Evolutionary conservation across 75 land plant species (phyloP), one percentile per base, ranked within the genome.

Genomic region (Isoetes taiwanensis): DNA sequence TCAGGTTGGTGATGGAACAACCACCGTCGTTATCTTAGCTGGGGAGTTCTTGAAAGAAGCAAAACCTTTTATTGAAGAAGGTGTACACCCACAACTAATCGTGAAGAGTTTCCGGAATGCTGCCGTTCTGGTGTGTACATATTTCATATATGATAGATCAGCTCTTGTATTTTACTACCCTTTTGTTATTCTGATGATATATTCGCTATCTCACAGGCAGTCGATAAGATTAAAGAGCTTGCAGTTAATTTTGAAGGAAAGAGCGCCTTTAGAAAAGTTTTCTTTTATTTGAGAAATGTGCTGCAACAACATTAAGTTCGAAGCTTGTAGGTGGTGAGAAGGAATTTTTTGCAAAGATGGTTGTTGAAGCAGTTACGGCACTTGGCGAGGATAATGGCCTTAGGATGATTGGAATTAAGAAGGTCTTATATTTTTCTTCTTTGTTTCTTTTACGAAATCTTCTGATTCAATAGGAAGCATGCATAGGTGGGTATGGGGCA

Each of bases 291-390:
- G 89, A 81, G 53, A 91, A 86, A 72, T 91, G 97, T 72, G 97
- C 97, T 52, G 85, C 87, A 2, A 91, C 97, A 1, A 87, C 97
- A 24, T 72, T 91, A 5, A 78, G 82, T 17, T 91, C 97, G 28
- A 91, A 91, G 67, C 82, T 91, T 1, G 91, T 91, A 59, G 98
- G 96, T 41, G 98, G 98, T 26, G 98, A 93, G 62, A 93, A 93
- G 64, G 96, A 93, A 39, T 93, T 88, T 59, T 93, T 93, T 74
- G 95, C 95, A 25, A 68, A 81, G 30, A 93, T 93, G 96, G 98
- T 93, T 56, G 98, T 93, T 5, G 98, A 88, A 64, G 81, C 98
- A 56, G 98, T 93, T 9, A 61, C 86, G 57, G 70, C 82, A 5
- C 78, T 87, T 65, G 90, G 98, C 0, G 52, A 73, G 40, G 98